A percentile compares a stretch with the other conserved stretches of the same genome.
Evolutionary conservation across 2,329 filamentous ascomycete species (phyloP).

Genomic region (Aureobasidium sp.): DNA sequence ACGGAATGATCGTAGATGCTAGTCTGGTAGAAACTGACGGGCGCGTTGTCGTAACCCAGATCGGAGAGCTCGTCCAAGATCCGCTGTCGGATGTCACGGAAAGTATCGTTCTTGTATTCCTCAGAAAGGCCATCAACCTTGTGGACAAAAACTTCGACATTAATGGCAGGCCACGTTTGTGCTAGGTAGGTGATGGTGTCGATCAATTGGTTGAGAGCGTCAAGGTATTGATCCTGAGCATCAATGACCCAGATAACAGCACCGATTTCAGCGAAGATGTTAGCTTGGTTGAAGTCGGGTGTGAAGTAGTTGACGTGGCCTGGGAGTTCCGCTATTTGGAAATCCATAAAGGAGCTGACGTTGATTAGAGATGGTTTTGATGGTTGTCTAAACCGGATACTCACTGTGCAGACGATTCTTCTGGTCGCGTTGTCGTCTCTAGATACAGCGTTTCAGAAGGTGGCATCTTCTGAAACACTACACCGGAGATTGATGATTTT

Average conservation of each 20-base stretch:
- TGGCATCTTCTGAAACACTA: constrained; percentile 97
- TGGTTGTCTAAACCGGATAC: constrained; percentile 27
- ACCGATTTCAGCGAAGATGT: constrained; percentile 89
- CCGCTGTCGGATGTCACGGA: constrained; percentile 91
- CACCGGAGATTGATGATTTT: constrained; percentile 96
- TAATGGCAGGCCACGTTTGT: constrained; percentile 83
- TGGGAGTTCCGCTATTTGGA: constrained; percentile 96
- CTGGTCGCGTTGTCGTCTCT: constrained; percentile 88
- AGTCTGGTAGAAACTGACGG: constrained; percentile 90
- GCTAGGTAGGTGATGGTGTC: constrained; percentile 84
- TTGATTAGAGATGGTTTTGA: background rate
- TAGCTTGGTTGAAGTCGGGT: constrained; percentile 80
- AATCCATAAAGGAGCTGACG: constrained; percentile 92
- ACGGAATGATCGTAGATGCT: constrained; percentile 98
- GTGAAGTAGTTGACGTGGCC: constrained; percentile 92
- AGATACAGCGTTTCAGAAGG: constrained; percentile 93
- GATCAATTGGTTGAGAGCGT: constrained; percentile 81
- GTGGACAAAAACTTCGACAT: constrained; percentile 98
- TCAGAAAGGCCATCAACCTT: constrained; percentile 97
- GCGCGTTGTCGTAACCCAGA: constrained; percentile 85
- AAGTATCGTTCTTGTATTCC: constrained; percentile 92
- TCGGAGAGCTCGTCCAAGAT: constrained; percentile 96
- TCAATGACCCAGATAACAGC: constrained; percentile 98
- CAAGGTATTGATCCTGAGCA: constrained; percentile 94
- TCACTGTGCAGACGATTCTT: constrained; percentile 92